Conservation (phyloP, 2,329 filamentous ascomycete species). For the Plenodomus biglobosus region DNA sequence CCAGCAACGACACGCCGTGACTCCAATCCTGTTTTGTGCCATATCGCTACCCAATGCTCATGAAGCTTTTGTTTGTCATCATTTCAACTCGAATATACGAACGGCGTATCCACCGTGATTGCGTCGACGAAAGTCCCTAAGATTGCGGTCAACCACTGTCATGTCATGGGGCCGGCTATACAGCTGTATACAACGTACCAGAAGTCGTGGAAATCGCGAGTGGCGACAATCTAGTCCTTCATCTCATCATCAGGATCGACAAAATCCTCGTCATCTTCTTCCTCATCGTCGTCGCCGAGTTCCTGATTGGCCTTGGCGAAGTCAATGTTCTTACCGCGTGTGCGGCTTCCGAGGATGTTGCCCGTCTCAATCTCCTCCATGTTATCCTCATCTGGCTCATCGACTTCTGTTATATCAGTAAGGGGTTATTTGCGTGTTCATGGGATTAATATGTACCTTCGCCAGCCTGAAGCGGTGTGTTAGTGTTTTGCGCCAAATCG, state of each 20-base stretch:
- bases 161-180: conserved; percentile 2
- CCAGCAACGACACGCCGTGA: conserved; percentile 28
- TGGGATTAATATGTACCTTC: conserved; percentile 38
- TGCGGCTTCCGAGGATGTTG: conserved; percentile 86
- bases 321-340: conserved; percentile 89
- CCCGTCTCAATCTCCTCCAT: conserved; percentile 87
- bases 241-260: conserved; percentile 69
- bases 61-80: conserved; percentile 18
- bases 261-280: conserved; percentile 73
- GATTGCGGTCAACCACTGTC: background rate
- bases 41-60: conserved; percentile 30
- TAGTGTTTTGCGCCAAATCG: conserved; percentile 27
- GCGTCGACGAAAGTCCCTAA: conserved; percentile 14
- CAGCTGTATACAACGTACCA: background rate
- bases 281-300: conserved; percentile 71
- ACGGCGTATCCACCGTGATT: conserved; percentile 22
- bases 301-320: conserved; percentile 87
- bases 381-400: conserved; percentile 72
- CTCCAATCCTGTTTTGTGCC: conserved; percentile 24
- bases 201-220: background rate
- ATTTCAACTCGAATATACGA: conserved; percentile 11
- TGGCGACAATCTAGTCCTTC: conserved; percentile 55
- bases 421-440: conserved; percentile 9
- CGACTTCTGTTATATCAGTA: conserved; percentile 48
- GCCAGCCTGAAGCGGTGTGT: conserved; percentile 26